These are phyloP conservation scores for Coffea eugenioides DNA, from an alignment of 257 asterid genomes.

Conservation along the genomic window DNA sequence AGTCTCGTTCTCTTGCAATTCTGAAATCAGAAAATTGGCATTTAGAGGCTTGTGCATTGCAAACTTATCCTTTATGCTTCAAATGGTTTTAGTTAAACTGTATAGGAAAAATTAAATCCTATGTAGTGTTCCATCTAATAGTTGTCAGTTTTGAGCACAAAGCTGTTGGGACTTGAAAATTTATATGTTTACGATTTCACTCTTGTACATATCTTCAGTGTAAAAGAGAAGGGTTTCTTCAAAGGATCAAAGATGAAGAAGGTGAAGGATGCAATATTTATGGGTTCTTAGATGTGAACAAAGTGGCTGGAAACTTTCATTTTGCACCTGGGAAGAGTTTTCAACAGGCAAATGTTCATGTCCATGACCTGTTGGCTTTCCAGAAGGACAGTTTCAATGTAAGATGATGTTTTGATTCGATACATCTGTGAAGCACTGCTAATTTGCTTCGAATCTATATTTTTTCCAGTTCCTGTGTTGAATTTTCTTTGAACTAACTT, in stretches of 20 bases:
- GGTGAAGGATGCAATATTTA: slow-evolving; percentile 95
- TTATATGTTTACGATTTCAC: slow-evolving; percentile 9
- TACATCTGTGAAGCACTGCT: neutral
- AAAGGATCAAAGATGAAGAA: slow-evolving; percentile 87
- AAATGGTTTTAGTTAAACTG: neutral
- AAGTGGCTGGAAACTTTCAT: slow-evolving; percentile 95
- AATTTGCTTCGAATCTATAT: neutral
- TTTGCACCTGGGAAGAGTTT: slow-evolving; percentile 99
- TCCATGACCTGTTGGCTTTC: slow-evolving; percentile 83
- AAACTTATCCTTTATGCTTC: neutral
- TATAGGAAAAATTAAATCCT: neutral
- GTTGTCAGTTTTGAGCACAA: neutral
- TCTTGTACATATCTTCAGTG: slow-evolving; percentile 47
- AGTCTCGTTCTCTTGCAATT: neutral
- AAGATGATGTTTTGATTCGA: slow-evolving; percentile 34
- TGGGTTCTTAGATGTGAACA: slow-evolving; percentile 93
- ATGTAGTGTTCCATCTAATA: neutral
- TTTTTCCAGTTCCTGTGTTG: slow-evolving; percentile 10
- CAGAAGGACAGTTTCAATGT: slow-evolving; percentile 97
- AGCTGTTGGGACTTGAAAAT: neutral
- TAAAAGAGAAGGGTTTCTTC: slow-evolving; percentile 96
- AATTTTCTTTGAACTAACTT: slow-evolving; percentile 16
- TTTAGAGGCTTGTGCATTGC: neutral
- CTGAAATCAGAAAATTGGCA: neutral
- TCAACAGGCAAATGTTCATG: slow-evolving; percentile 84